Percentiles rank a stretch among this genome's conserved stretches.
phyloP scores from a whole-genome alignment of 306 rosid genomes.

The Rubus parviflorus region DNA sequence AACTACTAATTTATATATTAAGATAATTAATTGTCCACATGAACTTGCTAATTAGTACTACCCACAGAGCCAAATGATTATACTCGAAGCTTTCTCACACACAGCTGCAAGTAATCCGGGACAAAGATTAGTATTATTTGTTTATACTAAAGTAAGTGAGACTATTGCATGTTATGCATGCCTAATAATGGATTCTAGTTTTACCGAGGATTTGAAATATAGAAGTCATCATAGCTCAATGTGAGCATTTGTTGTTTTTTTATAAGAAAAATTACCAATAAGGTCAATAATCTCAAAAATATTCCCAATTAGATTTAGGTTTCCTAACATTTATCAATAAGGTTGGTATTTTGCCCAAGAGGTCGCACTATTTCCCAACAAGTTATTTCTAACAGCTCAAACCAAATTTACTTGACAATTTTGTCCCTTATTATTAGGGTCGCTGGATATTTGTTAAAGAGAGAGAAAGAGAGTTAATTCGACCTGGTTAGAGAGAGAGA shows the following conservation, averaged over 20 bases:
- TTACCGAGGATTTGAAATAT: background rate
- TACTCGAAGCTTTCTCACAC: background rate
- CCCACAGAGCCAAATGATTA: constrained; percentile 14
- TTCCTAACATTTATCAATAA: too few relatives aligned
- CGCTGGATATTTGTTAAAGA: too few relatives aligned
- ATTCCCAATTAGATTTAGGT: too few relatives aligned
- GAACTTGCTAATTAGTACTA: constrained; percentile 2
- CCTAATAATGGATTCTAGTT: constrained; percentile 10
- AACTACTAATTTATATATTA: background rate
- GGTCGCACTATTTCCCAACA: too few relatives aligned
- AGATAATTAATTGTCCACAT: background rate
- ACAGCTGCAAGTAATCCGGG: background rate
- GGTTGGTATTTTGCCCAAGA: too few relatives aligned
- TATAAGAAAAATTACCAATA: too few relatives aligned
- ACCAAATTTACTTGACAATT: too few relatives aligned
- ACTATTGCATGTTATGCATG: background rate
- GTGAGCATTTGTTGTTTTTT: background rate
- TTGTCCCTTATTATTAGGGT: too few relatives aligned
- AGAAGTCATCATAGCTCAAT: background rate
- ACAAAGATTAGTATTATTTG: background rate
- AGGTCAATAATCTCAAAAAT: too few relatives aligned
- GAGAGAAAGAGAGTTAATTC: too few relatives aligned
- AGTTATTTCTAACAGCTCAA: too few relatives aligned
- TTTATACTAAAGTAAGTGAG: background rate
- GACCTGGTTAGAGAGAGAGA: too few relatives aligned